These are phyloP conservation scores for Parsonsia alboflavescens DNA, from an alignment of 257 asterid species.

Conservation along the genomic window DNA sequence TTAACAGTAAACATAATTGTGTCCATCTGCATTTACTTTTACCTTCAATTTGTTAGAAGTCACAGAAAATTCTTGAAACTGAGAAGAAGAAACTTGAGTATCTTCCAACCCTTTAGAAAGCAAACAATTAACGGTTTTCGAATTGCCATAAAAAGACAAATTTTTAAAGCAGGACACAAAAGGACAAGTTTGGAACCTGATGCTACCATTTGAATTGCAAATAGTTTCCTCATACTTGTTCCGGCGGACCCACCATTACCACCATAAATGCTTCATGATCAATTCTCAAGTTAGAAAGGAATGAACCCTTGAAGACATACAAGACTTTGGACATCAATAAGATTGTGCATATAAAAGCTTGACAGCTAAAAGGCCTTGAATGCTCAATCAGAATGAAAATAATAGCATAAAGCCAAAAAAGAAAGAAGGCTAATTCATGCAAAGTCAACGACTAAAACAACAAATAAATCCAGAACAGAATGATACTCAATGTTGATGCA, in stretches of 20 bases:
- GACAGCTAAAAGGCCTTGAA: neutral
- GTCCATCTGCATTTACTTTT: neutral
- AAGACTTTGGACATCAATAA: neutral
- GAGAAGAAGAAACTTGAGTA: constrained; percentile 26
- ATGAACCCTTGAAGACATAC: neutral
- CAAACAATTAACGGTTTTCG: constrained; percentile 6
- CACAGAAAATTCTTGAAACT: constrained; percentile 31
- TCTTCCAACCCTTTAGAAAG: constrained; percentile 25
- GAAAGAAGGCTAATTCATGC: neutral
- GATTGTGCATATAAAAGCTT: neutral
- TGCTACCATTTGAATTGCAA: constrained; percentile 25
- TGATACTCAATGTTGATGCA: neutral
- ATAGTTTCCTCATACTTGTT: constrained; percentile 12
- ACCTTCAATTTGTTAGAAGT: constrained; percentile 36
- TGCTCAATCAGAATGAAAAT: neutral
- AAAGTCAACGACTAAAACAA: neutral
- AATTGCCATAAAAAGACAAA: neutral
- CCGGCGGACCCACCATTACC: constrained; percentile 17
- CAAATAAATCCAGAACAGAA: neutral
- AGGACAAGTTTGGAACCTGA: constrained; percentile 32
- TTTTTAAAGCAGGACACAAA: neutral
- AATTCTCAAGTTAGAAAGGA: neutral
- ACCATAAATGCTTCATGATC: too few species aligned
- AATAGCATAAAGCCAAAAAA: neutral
- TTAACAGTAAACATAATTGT: neutral